Conservation (phyloP, 768 basidiomycete genomes). For the Calvatia gigantea region DNA sequence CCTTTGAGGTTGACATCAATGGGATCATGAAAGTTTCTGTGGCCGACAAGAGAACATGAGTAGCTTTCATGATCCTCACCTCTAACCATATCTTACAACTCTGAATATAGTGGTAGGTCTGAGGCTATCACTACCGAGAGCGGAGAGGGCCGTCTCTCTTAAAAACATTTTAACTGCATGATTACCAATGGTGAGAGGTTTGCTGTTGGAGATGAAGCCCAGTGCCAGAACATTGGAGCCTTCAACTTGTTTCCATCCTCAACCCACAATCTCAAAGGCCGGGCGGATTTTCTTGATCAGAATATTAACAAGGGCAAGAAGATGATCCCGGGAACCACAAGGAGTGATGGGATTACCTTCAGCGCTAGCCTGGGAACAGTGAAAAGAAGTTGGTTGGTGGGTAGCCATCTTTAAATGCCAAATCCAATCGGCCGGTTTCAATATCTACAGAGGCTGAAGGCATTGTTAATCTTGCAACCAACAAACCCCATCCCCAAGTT, state of each 20-base stretch:
- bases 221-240: constrained; percentile 79
- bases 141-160: constrained; percentile 87
- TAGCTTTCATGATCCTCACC: constrained; percentile 13
- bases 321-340: constrained; percentile 74
- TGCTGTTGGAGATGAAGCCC: constrained; percentile 72
- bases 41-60: constrained; percentile 90
- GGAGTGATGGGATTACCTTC: constrained; percentile 84
- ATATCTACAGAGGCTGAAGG: too few relatives aligned
- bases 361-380: constrained; percentile 80
- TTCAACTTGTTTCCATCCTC: constrained; percentile 78
- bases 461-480: too few relatives aligned
- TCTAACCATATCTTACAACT: background rate
- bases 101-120: constrained; percentile 66
- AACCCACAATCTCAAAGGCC: constrained; percentile 83
- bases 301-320: constrained; percentile 87
- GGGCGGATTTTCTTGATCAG: constrained; percentile 86
- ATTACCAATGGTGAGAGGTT: constrained; percentile 92
- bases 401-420: too few relatives aligned
- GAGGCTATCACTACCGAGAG: constrained; percentile 93
- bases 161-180: constrained; percentile 95
- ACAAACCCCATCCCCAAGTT: too few relatives aligned
- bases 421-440: too few relatives aligned
- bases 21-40: constrained; percentile 95
- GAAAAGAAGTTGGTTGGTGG: constrained; percentile 80
- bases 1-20: constrained; percentile 93